Percentiles rank a stretch among this genome's conserved stretches.
Conservation (phyloP, 805 yeast species). For the Saccharomyces jurei region DNA sequence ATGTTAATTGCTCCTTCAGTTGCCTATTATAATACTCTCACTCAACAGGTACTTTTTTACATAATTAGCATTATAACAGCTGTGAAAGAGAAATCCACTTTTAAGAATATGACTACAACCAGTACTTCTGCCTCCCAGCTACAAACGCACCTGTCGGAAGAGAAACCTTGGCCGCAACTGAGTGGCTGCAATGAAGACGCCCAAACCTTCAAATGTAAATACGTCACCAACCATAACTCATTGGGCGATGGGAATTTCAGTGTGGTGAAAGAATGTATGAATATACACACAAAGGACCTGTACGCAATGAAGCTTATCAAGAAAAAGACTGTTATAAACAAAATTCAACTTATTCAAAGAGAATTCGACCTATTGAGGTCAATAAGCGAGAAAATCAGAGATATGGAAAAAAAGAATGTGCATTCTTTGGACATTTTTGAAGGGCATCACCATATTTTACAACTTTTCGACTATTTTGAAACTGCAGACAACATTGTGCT, state of each 20-base stretch:
- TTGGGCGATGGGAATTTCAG: constrained; percentile 45
- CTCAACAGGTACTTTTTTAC: not conserved
- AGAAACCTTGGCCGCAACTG: constrained; percentile 1
- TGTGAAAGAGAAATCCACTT: not conserved
- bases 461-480: constrained; percentile 62
- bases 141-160: not conserved
- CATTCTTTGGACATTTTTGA: constrained; percentile 19
- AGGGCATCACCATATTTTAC: constrained; percentile 44
- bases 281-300: constrained; percentile 32
- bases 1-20: not conserved
- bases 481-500: constrained; percentile 48
- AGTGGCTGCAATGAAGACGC: not conserved
- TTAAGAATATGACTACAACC: not conserved
- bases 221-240: constrained; percentile 17
- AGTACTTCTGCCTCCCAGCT: not conserved
- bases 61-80: not conserved
- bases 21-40: not conserved
- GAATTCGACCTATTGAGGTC: constrained; percentile 46
- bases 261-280: constrained; percentile 43
- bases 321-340: constrained; percentile 23
- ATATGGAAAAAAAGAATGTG: constrained; percentile 31
- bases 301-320: constrained; percentile 41
- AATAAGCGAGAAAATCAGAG: constrained; percentile 19
- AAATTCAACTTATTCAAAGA: constrained; percentile 40
- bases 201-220: constrained; percentile 22